Conservation (phyloP, 108 stramenopile genomes). For the Thalassiosira profunda region DNA sequence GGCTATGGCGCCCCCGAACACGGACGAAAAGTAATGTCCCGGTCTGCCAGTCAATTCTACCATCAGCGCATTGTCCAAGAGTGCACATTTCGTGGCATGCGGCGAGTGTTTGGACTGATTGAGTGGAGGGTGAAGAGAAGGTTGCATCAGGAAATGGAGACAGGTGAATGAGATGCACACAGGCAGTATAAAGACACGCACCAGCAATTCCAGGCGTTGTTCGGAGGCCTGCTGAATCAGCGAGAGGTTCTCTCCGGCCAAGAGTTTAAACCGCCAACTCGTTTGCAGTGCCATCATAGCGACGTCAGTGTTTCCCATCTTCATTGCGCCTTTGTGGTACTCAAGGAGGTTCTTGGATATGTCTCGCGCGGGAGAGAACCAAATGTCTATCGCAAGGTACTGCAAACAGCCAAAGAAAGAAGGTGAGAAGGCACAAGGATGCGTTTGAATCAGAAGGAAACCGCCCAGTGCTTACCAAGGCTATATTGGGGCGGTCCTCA, state of each 20-base stretch:
- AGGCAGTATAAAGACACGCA: too few relatives aligned
- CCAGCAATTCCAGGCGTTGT: not conserved
- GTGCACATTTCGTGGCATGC: too few relatives aligned
- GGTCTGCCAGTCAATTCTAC: too few relatives aligned
- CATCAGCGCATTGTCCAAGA: too few relatives aligned
- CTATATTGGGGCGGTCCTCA: not conserved
- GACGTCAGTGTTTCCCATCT: constrained; percentile 6
- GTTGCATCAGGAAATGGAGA: too few relatives aligned
- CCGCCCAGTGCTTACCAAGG: too few relatives aligned
- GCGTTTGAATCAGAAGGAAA: too few relatives aligned
- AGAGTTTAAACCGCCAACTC: not conserved
- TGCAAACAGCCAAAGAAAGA: not conserved
- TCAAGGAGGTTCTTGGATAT: not conserved
- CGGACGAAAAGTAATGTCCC: too few relatives aligned
- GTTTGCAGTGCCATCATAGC: constrained; percentile 7
- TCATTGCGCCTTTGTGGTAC: not conserved
- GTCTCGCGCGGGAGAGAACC: not conserved
- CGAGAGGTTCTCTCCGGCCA: constrained; percentile 17
- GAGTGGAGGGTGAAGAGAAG: too few relatives aligned
- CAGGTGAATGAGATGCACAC: too few relatives aligned
- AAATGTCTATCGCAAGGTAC: not conserved
- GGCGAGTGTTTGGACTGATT: too few relatives aligned
- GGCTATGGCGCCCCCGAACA: too few relatives aligned
- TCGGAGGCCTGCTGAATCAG: not conserved
- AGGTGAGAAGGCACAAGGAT: not conserved